These are phyloP conservation scores for Musa schizocarpa DNA, from an alignment of 176 grass and related monocot species.

Conservation along the genomic window DNA sequence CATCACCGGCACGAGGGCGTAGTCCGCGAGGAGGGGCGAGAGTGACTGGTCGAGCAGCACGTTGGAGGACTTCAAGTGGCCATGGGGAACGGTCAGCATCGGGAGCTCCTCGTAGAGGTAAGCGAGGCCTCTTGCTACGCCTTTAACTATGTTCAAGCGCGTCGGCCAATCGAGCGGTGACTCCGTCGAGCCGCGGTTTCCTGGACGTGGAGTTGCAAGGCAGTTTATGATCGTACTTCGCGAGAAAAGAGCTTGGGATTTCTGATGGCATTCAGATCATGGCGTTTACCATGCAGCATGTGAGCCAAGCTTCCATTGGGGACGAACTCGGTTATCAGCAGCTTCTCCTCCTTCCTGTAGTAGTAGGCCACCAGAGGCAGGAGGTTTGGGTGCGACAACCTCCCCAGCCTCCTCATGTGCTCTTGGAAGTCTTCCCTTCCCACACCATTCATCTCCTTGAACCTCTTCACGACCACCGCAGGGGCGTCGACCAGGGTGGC, in stretches of 20 bases:
- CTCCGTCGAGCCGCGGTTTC: constrained; percentile 30
- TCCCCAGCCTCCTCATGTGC: constrained; percentile 82
- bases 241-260: no score
- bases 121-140: constrained; percentile 58
- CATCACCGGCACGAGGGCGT: constrained; percentile 66
- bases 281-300: constrained; percentile 48
- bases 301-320: constrained; percentile 67
- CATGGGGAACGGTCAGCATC: constrained; percentile 76
- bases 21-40: constrained; percentile 65
- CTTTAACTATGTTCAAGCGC: constrained; percentile 69
- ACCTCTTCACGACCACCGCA: constrained; percentile 79
- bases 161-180: constrained; percentile 60
- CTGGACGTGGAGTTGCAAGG: constrained; percentile 13
- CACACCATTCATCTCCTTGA: constrained; percentile 71
- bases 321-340: constrained; percentile 65
- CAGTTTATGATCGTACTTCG: neutral
- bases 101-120: constrained; percentile 85
- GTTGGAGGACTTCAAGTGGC: constrained; percentile 94
- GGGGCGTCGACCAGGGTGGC: constrained; percentile 37
- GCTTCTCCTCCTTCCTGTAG: constrained; percentile 91
- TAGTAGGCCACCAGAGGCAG: constrained; percentile 78
- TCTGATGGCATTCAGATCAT: neutral
- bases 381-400: constrained; percentile 69
- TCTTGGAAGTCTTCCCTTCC: constrained; percentile 64
- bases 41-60: constrained; percentile 43